Evolutionary conservation across 192 early-diverging fungal species (phyloP).

Genomic region (Gonapodya prolifera): DNA sequence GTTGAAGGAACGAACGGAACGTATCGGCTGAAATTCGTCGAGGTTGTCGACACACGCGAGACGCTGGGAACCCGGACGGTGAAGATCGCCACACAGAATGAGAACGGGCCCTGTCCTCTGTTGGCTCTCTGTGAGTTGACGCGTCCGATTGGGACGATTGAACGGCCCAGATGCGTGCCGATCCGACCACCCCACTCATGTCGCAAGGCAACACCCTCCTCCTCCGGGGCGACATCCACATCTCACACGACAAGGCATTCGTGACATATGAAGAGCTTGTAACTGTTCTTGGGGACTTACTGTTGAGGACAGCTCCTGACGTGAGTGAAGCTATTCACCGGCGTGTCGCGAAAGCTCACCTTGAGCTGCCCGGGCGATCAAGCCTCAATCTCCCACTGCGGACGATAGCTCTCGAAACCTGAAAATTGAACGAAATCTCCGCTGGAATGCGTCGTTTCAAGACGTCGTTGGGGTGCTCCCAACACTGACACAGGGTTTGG

Average conservation of each 20-base stretch:
- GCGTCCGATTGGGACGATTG: too few relatives aligned
- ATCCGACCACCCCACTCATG: not conserved
- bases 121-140: not conserved
- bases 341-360: not conserved
- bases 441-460: not conserved
- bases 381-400: not conserved
- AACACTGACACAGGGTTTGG: conserved; percentile 46
- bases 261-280: conserved; percentile 59
- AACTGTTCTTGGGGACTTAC: conserved; percentile 58
- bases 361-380: not conserved
- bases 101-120: not conserved
- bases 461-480: conserved; percentile 45
- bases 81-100: not conserved
- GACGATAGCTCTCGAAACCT: not conserved
- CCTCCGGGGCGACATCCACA: conserved; percentile 49
- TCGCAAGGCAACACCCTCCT: conserved; percentile 62
- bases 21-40: too few relatives aligned
- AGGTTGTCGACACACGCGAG: too few relatives aligned
- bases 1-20: too few relatives aligned
- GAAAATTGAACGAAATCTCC: not conserved
- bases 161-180: too few relatives aligned
- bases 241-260: conserved; percentile 32
- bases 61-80: too few relatives aligned
- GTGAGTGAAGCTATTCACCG: not conserved
- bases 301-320: not conserved